A percentile compares a stretch with the other conserved stretches of the same genome.
phyloP scores from a whole-genome alignment of 2,329 filamentous ascomycete species.

The Stagonosporopsis rhizophila region DNA sequence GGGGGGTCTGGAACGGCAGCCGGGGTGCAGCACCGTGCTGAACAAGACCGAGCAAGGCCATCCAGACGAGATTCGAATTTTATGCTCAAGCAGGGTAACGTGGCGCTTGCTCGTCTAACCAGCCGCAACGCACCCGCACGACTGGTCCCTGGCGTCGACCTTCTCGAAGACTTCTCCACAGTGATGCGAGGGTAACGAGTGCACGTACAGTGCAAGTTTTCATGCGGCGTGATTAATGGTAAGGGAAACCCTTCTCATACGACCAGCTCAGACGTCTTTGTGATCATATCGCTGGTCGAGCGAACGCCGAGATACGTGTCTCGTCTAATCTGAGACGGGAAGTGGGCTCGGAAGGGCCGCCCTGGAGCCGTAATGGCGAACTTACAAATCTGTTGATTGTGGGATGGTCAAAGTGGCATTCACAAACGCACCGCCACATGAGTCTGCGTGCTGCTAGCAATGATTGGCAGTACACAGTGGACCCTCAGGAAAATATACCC shows the following conservation, averaged over 20 bases:
- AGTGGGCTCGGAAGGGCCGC: conserved; percentile 43
- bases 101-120: conserved; percentile 37
- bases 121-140: conserved; percentile 36
- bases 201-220: conserved; percentile 27
- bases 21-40: conserved; percentile 24
- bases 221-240: conserved; percentile 33
- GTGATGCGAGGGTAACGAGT: conserved; percentile 30
- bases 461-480: conserved; percentile 15
- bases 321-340: conserved; percentile 42
- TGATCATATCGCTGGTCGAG: conserved; percentile 17
- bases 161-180: conserved; percentile 45
- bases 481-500: conserved; percentile 8
- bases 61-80: conserved; percentile 41
- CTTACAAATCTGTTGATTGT: conserved; percentile 24
- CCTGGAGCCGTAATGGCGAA: conserved; percentile 41
- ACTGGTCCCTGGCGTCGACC: conserved; percentile 42
- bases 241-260: conserved; percentile 29
- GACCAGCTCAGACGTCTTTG: conserved; percentile 30
- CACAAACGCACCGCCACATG: conserved; percentile 33
- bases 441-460: conserved; percentile 7
- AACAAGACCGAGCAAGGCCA: conserved; percentile 11
- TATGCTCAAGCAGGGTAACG: conserved; percentile 37
- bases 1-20: conserved; percentile 35
- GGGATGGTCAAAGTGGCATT: conserved; percentile 23
- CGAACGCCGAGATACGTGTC: conserved; percentile 29